These are phyloP conservation scores for Penicillium dipodomyicola DNA, from an alignment of 495 filamentous ascomycete genomes.

Conservation along the genomic window DNA sequence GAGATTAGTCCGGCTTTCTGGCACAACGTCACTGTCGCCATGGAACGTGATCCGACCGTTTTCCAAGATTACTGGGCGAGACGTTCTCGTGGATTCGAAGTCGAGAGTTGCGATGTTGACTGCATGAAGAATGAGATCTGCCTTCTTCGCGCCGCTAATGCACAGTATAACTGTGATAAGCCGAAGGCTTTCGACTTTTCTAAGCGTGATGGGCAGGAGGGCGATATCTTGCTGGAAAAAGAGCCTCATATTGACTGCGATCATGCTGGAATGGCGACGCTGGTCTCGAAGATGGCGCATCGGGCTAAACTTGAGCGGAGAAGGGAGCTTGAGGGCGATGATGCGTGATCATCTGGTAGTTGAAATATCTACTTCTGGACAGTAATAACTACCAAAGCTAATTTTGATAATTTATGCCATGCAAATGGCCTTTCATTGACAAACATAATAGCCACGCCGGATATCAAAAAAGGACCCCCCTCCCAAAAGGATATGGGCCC, in stretches of 20 bases:
- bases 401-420: not conserved
- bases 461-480: too few relatives aligned
- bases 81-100: slow-evolving; percentile 36
- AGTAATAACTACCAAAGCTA: not conserved
- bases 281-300: slow-evolving; percentile 23
- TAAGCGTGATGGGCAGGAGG: slow-evolving; percentile 15
- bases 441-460: too few relatives aligned
- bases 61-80: slow-evolving; percentile 42
- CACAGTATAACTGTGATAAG: slow-evolving; percentile 34
- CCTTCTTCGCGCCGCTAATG: slow-evolving; percentile 38
- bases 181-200: slow-evolving; percentile 21
- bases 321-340: slow-evolving; percentile 3
- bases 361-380: not conserved
- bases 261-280: slow-evolving; percentile 27
- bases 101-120: slow-evolving; percentile 30
- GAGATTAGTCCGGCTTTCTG: slow-evolving; percentile 57
- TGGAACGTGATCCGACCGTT: slow-evolving; percentile 33
- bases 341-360: not conserved
- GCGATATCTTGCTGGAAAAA: not conserved
- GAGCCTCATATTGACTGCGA: slow-evolving; percentile 21
- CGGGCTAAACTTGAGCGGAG: slow-evolving; percentile 10
- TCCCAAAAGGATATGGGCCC: too few relatives aligned
- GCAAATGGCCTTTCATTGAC: not conserved
- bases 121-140: slow-evolving; percentile 44
- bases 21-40: slow-evolving; percentile 53